Evolutionary conservation across 345 rosid genomes (phyloP), one percentile per base, ranked within the genome.

Genomic region (Raphanus raphanistrum): DNA sequence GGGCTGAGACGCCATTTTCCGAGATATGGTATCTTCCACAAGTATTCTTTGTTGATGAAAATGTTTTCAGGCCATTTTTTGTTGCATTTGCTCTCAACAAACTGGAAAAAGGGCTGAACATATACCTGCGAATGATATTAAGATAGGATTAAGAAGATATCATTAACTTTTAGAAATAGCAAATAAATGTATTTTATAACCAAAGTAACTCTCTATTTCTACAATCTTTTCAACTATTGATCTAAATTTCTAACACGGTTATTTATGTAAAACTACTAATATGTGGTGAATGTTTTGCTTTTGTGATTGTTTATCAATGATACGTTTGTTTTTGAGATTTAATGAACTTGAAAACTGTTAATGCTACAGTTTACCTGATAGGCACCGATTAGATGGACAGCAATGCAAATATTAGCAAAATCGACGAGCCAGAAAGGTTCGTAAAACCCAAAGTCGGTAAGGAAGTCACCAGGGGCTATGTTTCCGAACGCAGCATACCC

Each of bases 401-500:
- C 97, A 3, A 94, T 89, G 87, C 93, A 92, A 48, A 87, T 76
- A 69, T 94, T 94, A 32, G 97, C 98, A 0, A 94, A 28, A 80
- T 94, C 98, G 3, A 92, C 38, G 28, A 94, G 83, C 98, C 95
- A 90, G 63, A 80, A 94, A 12, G 98, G 98, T 38, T 92, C 95
- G 29, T 84, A 89, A 82, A 92, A 94, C 7, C 95, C 98, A 16
- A 92, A 92, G 5, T 92, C 98, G 0, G 98, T 91, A 52, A 94
- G 92, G 81, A 94, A 88, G 82, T 92, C 90, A 55, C 97, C 98
- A 0, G 97, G 95, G 0, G 97, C 95, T 9, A 71, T 4, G 69
- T 89, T 94, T 3, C 98, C 98, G 10, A 94, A 94, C 0, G 98
- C 92, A 2, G 93, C 92, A 58, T 94, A 94, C 4, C 98, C 98